Evolutionary conservation across 108 stramenopile species (phyloP), one percentile per base, ranked within the genome.

Genomic region (Cyclotella distinguenda): DNA sequence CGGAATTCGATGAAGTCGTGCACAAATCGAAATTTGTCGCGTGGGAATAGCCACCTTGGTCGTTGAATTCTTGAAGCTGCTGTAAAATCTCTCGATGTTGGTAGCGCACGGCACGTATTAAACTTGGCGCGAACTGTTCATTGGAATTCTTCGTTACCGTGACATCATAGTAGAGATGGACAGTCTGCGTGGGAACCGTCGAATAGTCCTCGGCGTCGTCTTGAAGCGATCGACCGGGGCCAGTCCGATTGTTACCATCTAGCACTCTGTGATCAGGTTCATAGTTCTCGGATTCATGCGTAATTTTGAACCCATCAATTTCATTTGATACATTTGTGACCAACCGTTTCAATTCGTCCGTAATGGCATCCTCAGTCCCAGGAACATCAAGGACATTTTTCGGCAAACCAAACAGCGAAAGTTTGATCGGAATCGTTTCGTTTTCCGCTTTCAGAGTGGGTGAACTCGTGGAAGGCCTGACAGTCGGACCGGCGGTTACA

Each of bases 11-110:
- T 48, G 46, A 23, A 22, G 46, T 48, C 9, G 46, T 48, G 18
- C 46, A 48, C 18, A 48, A 48, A 48, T 48, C 46, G 21, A 48
- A 48, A 48, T 48, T 22, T 19, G 21, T 22, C 16, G 46, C 16
- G 46, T 48, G 25, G n/a, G n/a, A n/a, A 21, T 48, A 48, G 21
- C 23, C 21, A 10, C 23, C 22, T 19, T 19, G 21, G 21, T 19
- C 22, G 21, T 21, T 48, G 18, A 23, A 48, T 48, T 48, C 46
- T 48, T 48, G 46, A 22, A 48, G 21, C 21, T 48, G 46, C 18
- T 48, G 46, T 48, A 48, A 19, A 18, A 48, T 48, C 18, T 48
- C 46, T 1, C 22, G 16, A 19, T 48, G 46, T 22, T 22, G 21
- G 3, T 3, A 22, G 3, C 46, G 46, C 10, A 48, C 46, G 46